Evolutionary conservation across 2,329 filamentous ascomycete genomes (phyloP).

Genomic region (Aspergillus sp.): DNA sequence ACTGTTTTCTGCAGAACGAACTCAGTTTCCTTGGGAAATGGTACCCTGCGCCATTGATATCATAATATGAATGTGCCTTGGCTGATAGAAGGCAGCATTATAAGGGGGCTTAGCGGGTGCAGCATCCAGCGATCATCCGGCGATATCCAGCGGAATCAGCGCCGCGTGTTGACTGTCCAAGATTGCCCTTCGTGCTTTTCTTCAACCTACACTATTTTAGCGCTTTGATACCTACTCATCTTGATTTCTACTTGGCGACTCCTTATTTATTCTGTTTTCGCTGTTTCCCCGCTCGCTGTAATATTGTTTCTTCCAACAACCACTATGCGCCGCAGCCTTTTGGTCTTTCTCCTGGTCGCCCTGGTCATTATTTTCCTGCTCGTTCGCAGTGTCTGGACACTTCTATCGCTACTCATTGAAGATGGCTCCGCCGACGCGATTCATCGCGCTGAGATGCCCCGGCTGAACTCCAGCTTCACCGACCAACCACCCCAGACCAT

Average conservation of each 20-base stretch:
- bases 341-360: slow-evolving; percentile 66
- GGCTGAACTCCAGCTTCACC: slow-evolving; percentile 60
- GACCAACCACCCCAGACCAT: slow-evolving; percentile 61
- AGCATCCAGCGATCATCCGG: background rate
- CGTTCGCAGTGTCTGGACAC: slow-evolving; percentile 67
- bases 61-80: background rate
- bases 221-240: background rate
- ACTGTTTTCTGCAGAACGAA: background rate
- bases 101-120: background rate
- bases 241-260: background rate
- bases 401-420: slow-evolving; percentile 68
- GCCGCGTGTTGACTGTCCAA: background rate
- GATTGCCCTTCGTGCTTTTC: background rate
- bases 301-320: background rate
- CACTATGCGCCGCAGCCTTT: slow-evolving; percentile 60
- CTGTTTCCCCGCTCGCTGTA: background rate
- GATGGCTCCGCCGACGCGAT: slow-evolving; percentile 68
- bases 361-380: slow-evolving; percentile 63
- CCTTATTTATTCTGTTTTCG: background rate
- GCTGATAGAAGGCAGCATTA: background rate
- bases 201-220: background rate
- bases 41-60: too few relatives aligned
- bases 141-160: background rate
- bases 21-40: background rate
- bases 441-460: slow-evolving; percentile 64